These are phyloP conservation scores for Climacium dendroides DNA, from an alignment of 225 moss, liverwort and hornwort genomes.

Conservation along the genomic window DNA sequence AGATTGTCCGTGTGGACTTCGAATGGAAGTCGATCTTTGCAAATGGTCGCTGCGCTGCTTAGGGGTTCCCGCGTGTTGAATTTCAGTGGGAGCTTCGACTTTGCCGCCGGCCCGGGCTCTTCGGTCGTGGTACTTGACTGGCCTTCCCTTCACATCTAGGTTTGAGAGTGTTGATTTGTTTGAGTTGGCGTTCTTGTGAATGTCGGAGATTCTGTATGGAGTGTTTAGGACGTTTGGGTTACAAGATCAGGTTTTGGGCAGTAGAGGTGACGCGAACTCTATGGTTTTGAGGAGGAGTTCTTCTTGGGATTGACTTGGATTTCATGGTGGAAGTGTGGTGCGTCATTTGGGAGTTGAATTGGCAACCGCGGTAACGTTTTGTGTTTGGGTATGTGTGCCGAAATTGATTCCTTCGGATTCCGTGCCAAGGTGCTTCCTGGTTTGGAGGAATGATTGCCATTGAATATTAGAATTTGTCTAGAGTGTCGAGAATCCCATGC, in stretches of 20 bases:
- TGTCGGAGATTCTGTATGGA: background rate
- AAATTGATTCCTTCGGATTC: background rate
- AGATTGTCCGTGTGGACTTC: background rate
- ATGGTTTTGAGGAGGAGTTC: background rate
- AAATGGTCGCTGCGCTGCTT: background rate
- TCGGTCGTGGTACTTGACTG: background rate
- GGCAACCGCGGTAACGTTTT: background rate
- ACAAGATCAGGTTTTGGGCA: background rate
- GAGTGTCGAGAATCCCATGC: background rate
- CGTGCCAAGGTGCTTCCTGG: background rate
- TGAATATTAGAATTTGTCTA: background rate
- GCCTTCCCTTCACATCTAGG: background rate
- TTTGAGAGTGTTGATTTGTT: background rate
- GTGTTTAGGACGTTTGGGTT: background rate
- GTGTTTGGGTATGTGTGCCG: background rate
- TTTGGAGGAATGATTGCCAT: background rate
- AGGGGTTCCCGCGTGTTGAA: background rate
- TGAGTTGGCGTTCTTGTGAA: background rate
- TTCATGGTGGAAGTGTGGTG: background rate
- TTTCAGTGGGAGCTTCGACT: background rate
- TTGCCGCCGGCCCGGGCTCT: background rate
- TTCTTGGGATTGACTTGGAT: background rate
- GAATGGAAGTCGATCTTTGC: background rate
- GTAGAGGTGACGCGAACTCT: background rate
- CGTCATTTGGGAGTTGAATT: background rate